These are phyloP conservation scores for Chondrostereum purpureum DNA, from an alignment of 1,284 basidiomycete genomes.

Conservation along the genomic window DNA sequence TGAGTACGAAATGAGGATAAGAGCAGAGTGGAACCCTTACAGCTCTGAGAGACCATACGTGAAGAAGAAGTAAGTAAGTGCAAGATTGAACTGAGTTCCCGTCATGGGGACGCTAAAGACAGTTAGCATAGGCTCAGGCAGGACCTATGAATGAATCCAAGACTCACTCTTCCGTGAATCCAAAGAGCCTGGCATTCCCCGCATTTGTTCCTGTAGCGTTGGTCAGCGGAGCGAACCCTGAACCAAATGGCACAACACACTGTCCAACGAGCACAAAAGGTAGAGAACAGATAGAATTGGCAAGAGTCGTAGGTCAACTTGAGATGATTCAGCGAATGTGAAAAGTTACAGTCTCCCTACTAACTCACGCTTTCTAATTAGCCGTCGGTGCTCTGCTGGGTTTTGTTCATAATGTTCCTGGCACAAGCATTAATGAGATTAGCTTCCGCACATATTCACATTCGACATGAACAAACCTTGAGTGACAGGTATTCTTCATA, in stretches of 20 bases:
- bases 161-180: slow-evolving; percentile 1
- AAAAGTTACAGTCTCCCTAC: too few relatives aligned
- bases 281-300: slow-evolving; percentile 8
- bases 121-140: not conserved
- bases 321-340: not conserved
- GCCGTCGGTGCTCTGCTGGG: slow-evolving; percentile 1
- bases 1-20: not conserved
- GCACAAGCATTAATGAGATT: too few relatives aligned
- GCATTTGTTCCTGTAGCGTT: slow-evolving; percentile 6
- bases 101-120: slow-evolving; percentile 8
- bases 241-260: not conserved
- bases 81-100: slow-evolving; percentile 10
- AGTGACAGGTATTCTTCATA: slow-evolving; percentile 6
- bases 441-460: not conserved
- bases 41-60: slow-evolving; percentile 8
- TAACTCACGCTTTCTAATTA: slow-evolving; percentile 6
- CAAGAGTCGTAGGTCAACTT: slow-evolving; percentile 6
- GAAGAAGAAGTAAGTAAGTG: slow-evolving; percentile 10
- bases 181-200: slow-evolving; percentile 8
- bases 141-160: not conserved
- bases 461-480: not conserved
- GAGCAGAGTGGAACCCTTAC: not conserved
- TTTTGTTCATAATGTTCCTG: slow-evolving; percentile 5
- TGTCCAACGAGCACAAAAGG: slow-evolving; percentile 8
- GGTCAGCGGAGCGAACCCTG: not conserved